Conservation (phyloP, 1,139 yeast species). For the Kodamaea sp. region DNA sequence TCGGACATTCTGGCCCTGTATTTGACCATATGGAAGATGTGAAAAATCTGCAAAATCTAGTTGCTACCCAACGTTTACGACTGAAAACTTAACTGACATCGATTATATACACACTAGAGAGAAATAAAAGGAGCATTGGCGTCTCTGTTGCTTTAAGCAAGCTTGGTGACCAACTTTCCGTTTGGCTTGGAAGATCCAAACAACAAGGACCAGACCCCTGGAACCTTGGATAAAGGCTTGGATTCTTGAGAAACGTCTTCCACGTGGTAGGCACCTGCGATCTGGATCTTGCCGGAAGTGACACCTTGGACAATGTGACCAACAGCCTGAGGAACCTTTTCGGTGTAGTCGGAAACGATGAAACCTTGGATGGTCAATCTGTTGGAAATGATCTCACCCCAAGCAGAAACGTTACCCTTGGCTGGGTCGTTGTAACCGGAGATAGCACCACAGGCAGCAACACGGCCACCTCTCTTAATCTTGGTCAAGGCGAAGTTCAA, state of each 20-base stretch:
- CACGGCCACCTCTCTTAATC: conserved; percentile 22
- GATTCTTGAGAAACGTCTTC: conserved; percentile 27
- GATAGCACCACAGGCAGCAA: conserved; percentile 32
- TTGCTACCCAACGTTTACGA: too few relatives aligned
- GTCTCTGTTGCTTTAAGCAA: conserved; percentile 16
- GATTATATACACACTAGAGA: too few relatives aligned
- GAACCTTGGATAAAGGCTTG: conserved; percentile 27
- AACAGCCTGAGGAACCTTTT: conserved; percentile 38
- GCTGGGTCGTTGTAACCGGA: conserved; percentile 35
- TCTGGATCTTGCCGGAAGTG: conserved; percentile 42
- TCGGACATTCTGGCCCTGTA: too few relatives aligned
- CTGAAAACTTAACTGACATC: too few relatives aligned
- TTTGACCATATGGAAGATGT: too few relatives aligned
- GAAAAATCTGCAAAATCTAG: too few relatives aligned
- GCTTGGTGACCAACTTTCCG: conserved; percentile 40
- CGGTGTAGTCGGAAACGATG: conserved; percentile 39
- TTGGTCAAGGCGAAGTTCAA: conserved; percentile 20
- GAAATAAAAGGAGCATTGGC: too few relatives aligned
- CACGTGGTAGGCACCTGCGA: conserved; percentile 23
- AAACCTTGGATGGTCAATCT: conserved; percentile 53
- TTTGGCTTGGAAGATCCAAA: conserved; percentile 32
- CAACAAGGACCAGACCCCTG: conserved; percentile 30
- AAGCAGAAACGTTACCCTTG: conserved; percentile 34
- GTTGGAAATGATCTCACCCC: conserved; percentile 47
- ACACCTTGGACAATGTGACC: conserved; percentile 33